phyloP scores from a whole-genome alignment of 306 rosid genomes.

The Cyamopsis tetragonoloba region DNA sequence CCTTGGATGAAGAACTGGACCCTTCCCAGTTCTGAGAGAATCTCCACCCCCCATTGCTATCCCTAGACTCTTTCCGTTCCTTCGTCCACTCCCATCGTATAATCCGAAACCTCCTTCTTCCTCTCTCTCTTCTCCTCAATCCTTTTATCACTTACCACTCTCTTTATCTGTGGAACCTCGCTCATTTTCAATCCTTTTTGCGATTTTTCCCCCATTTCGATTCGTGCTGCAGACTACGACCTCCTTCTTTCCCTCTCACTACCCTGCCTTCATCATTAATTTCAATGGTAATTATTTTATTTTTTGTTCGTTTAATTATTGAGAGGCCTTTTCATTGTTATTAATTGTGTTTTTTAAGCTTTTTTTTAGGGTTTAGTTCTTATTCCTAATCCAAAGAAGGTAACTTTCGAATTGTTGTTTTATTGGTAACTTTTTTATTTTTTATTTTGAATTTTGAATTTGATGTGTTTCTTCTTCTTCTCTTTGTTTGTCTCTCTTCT shows the following conservation, averaged over 20 bases:
- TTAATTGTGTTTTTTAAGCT: not conserved
- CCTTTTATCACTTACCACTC: slow-evolving; percentile 20
- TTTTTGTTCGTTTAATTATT: not conserved
- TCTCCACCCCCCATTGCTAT: no score
- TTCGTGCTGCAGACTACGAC: slow-evolving; percentile 15
- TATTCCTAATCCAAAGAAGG: slow-evolving; percentile 14
- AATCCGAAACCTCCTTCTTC: slow-evolving; percentile 19
- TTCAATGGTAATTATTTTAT: slow-evolving; percentile 25
- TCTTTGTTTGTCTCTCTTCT: no score
- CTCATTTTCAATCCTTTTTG: not conserved
- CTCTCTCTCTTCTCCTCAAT: not conserved
- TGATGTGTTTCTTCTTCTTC: no score
- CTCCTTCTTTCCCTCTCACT: not conserved
- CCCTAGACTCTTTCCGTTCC: no score
- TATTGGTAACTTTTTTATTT: not conserved
- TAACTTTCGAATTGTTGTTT: not conserved
- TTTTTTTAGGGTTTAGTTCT: slow-evolving; percentile 43
- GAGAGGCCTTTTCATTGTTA: not conserved
- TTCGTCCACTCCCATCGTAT: no score
- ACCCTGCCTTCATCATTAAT: not conserved
- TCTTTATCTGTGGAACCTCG: slow-evolving; percentile 12
- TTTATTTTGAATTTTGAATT: no score
- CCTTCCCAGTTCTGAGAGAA: no score
- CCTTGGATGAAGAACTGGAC: no score
- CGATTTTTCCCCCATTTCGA: not conserved